phyloP scores from a whole-genome alignment of 164 flowering plant species.

The Sedum album region DNA sequence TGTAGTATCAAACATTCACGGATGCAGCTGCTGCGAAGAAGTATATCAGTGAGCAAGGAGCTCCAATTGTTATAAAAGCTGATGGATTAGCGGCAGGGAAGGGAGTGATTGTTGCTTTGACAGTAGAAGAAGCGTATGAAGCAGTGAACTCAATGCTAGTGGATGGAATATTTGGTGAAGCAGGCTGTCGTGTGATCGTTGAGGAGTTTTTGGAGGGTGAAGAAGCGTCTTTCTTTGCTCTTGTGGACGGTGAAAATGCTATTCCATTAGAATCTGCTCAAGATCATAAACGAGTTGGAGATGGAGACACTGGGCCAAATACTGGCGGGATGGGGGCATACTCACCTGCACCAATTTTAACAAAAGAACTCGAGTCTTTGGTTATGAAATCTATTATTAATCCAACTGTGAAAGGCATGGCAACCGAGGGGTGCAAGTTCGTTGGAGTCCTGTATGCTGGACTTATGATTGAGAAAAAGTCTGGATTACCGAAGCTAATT shows the following conservation, averaged over 20 bases:
- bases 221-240: conserved; percentile 95
- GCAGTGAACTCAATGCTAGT: conserved; percentile 93
- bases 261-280: conserved; percentile 93
- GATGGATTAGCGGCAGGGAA: conserved; percentile 98
- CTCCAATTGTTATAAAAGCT: conserved; percentile 87
- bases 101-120: conserved; percentile 94
- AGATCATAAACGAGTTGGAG: conserved; percentile 95
- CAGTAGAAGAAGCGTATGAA: conserved; percentile 71
- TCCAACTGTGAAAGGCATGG: conserved; percentile 92
- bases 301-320: conserved; percentile 95
- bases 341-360: conserved; percentile 88
- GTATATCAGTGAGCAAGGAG: conserved; percentile 76
- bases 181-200: conserved; percentile 67
- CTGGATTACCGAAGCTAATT: conserved; percentile 83
- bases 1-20: conserved; percentile 83
- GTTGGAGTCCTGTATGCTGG: conserved; percentile 96
- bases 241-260: conserved; percentile 94
- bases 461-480: conserved; percentile 90
- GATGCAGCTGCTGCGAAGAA: conserved; percentile 69
- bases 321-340: conserved; percentile 99
- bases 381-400: conserved; percentile 79
- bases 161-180: conserved; percentile 62
- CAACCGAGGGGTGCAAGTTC: conserved; percentile 86
- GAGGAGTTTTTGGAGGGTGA: conserved; percentile 96
- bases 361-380: conserved; percentile 58